These are phyloP conservation scores for Hippophae rhamnoides DNA, from an alignment of 306 rosid genomes.

Conservation along the genomic window DNA sequence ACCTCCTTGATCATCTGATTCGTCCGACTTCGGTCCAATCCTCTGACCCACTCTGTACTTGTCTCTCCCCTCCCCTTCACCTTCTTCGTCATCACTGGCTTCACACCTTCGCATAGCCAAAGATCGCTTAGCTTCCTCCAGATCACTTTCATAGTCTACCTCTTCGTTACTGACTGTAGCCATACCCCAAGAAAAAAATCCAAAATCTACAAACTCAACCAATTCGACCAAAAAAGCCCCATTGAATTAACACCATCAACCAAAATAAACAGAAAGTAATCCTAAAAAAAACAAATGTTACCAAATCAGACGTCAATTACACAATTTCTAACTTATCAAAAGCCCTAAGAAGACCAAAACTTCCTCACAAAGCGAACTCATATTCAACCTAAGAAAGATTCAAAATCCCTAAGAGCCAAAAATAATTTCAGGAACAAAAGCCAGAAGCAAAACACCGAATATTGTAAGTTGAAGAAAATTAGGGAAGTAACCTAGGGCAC, in stretches of 20 bases:
- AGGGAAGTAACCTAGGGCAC: conserved; percentile 18
- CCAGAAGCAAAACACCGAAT: conserved; percentile 17
- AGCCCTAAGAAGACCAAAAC: no score
- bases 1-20: conserved; percentile 76
- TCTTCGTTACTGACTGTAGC: conserved; percentile 54
- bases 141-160: conserved; percentile 81
- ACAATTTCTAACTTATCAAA: neutral
- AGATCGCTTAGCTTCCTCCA: conserved; percentile 59
- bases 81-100: conserved; percentile 85
- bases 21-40: conserved; percentile 44
- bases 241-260: neutral
- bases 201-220: conserved; percentile 20
- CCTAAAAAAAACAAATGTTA: neutral
- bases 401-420: no score
- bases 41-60: conserved; percentile 38
- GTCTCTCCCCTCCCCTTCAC: conserved; percentile 37
- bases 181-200: conserved; percentile 35
- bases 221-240: conserved; percentile 5
- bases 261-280: neutral
- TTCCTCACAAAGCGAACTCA: no score
- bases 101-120: conserved; percentile 76
- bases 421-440: no score
- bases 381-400: no score
- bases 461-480: conserved; percentile 11
- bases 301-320: neutral